phyloP scores from a whole-genome alignment of 2,329 filamentous ascomycete species.

The Peltaster fructicola region DNA sequence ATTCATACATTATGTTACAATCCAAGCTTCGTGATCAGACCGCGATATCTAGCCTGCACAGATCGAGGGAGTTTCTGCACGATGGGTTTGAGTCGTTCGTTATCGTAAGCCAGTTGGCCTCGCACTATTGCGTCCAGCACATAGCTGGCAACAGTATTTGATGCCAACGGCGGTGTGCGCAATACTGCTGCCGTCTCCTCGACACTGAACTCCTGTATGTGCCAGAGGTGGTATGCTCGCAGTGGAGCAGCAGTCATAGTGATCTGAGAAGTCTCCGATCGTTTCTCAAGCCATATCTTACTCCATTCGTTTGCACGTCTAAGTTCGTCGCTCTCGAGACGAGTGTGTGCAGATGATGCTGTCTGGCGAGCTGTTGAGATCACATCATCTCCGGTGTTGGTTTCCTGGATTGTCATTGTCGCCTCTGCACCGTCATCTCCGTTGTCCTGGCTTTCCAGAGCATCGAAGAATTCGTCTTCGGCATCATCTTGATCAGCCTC shows the following conservation, averaged over 20 bases:
- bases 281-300: constrained; percentile 1
- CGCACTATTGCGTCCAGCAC: constrained; percentile 37
- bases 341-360: too few species aligned
- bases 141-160: constrained; percentile 38
- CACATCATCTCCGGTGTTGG: too few species aligned
- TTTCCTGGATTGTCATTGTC: neutral
- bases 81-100: constrained; percentile 10
- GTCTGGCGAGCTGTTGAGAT: too few species aligned
- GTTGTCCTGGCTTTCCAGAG: constrained; percentile 11
- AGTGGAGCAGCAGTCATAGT: too few species aligned
- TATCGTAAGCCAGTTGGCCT: constrained; percentile 34
- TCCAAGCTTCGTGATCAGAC: constrained; percentile 5
- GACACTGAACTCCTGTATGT: constrained; percentile 34
- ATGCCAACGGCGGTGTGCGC: constrained; percentile 42
- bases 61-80: constrained; percentile 11
- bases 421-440: too few species aligned
- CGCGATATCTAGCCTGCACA: constrained; percentile 7
- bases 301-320: neutral
- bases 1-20: constrained; percentile 1
- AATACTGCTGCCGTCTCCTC: constrained; percentile 35
- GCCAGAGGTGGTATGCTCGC: constrained; percentile 49
- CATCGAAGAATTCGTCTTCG: constrained; percentile 19
- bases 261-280: constrained; percentile 1
- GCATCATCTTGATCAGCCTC: constrained; percentile 5
- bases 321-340: neutral